Percentiles rank a stretch among this genome's conserved stretches.
Conservation (phyloP, 176 grass and related monocot species). For the Carex scoparia region DNA sequence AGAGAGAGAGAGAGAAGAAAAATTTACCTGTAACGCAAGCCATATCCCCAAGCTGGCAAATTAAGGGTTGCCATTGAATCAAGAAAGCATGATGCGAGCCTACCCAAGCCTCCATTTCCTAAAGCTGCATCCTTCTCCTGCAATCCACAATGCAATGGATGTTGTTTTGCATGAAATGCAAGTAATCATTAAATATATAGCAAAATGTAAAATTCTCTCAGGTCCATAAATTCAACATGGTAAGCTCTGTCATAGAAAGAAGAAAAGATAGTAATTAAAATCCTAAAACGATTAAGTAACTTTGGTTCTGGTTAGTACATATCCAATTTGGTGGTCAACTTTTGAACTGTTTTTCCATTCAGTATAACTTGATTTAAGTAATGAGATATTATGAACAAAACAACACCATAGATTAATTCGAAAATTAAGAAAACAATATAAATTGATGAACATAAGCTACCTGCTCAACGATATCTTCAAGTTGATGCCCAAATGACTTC, state of each 20-base stretch:
- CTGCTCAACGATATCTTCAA: constrained; percentile 72
- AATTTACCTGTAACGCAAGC: constrained; percentile 60
- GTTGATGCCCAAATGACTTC: constrained; percentile 86
- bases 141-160: constrained; percentile 1
- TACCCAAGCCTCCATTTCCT: constrained; percentile 97
- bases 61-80: constrained; percentile 98
- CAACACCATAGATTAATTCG: neutral
- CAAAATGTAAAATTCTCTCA: neutral
- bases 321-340: neutral
- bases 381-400: neutral
- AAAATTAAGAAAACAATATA: neutral
- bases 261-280: neutral
- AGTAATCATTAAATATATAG: constrained; percentile 6
- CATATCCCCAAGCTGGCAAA: constrained; percentile 98
- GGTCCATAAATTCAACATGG: neutral
- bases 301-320: neutral
- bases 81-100: constrained; percentile 96
- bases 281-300: neutral
- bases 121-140: constrained; percentile 92
- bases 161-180: neutral
- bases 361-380: neutral
- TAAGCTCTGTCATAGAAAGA: neutral
- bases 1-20: neutral
- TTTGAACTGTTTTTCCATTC: neutral
- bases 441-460: constrained; percentile 15